Conservation (phyloP, 2,329 filamentous ascomycete genomes). For the Colletotrichum scovillei region DNA sequence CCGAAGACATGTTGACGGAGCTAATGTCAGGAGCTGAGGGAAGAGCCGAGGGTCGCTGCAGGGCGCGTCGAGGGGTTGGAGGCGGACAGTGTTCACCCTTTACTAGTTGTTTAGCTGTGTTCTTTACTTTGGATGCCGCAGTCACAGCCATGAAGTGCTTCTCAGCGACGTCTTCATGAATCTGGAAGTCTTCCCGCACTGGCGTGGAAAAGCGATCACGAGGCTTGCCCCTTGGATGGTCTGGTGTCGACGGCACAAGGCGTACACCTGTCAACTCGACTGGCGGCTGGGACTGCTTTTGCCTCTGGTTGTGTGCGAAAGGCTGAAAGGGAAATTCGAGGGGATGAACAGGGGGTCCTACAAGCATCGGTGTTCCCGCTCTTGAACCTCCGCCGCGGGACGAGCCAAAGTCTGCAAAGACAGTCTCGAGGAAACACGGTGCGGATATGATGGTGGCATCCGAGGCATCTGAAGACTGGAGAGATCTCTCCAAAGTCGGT, state of each 20-base stretch:
- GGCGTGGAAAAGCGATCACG: background rate
- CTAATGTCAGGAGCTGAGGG: slow-evolving; percentile 82
- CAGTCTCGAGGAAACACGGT: slow-evolving; percentile 79
- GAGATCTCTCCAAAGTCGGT: slow-evolving; percentile 74
- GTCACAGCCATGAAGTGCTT: slow-evolving; percentile 47
- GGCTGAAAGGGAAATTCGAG: slow-evolving; percentile 34
- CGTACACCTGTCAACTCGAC: slow-evolving; percentile 58
- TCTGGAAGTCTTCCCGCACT: background rate
- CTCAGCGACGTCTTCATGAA: background rate
- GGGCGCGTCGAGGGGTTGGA: slow-evolving; percentile 69
- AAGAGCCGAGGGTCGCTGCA: slow-evolving; percentile 76
- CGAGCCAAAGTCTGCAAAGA: slow-evolving; percentile 75
- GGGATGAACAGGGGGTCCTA: slow-evolving; percentile 56
- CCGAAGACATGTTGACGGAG: slow-evolving; percentile 73
- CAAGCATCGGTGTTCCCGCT: slow-evolving; percentile 76
- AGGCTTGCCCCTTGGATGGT: background rate
- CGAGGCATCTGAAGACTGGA: slow-evolving; percentile 81
- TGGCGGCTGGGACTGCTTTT: slow-evolving; percentile 40
- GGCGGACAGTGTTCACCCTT: slow-evolving; percentile 65
- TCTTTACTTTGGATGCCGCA: slow-evolving; percentile 49
- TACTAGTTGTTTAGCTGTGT: slow-evolving; percentile 56
- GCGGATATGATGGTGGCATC: slow-evolving; percentile 84
- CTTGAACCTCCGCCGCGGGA: slow-evolving; percentile 71
- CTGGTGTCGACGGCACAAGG: slow-evolving; percentile 47
- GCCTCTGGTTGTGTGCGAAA: slow-evolving; percentile 27